Conservation (phyloP, 352 stramenopile genomes). For the Globisporangium orthogonon region DNA sequence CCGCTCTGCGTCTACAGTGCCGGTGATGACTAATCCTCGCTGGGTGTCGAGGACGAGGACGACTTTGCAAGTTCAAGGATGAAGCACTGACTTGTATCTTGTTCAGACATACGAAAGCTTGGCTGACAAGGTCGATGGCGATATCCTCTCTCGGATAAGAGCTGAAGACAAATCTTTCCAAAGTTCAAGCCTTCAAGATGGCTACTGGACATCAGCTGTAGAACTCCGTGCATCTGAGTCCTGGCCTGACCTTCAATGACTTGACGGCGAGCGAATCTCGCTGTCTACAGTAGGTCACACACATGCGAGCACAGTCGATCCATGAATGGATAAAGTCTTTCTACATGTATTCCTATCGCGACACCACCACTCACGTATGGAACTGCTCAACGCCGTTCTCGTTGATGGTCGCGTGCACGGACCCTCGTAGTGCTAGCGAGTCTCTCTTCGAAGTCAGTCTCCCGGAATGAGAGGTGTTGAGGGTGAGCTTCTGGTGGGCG, state of each 20-base stretch:
- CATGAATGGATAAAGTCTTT: not conserved
- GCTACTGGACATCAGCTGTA: not conserved
- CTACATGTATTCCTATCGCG: not conserved
- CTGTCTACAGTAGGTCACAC: no score
- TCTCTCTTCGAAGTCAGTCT: not conserved
- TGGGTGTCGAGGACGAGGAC: no score
- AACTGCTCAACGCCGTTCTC: conserved; percentile 6
- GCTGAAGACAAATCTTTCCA: no score
- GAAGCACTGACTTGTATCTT: no score
- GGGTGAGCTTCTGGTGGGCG: conserved; percentile 12
- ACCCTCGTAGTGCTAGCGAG: not conserved
- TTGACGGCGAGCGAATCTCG: not conserved
- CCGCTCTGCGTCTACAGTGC: conserved; percentile 14
- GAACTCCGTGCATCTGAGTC: not conserved
- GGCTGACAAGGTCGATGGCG: no score
- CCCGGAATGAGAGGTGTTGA: not conserved
- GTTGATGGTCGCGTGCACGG: conserved; percentile 1
- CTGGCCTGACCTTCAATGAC: not conserved
- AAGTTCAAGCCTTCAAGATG: no score
- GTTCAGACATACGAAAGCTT: no score
- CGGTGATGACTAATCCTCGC: no score
- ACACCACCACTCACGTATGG: not conserved
- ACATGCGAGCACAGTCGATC: not conserved
- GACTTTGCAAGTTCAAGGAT: no score
- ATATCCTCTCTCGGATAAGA: no score